Base-by-base conservation (phyloP, 192 early-diverging fungal genomes). In the Jimgerdemannia lactiflua region DNA sequence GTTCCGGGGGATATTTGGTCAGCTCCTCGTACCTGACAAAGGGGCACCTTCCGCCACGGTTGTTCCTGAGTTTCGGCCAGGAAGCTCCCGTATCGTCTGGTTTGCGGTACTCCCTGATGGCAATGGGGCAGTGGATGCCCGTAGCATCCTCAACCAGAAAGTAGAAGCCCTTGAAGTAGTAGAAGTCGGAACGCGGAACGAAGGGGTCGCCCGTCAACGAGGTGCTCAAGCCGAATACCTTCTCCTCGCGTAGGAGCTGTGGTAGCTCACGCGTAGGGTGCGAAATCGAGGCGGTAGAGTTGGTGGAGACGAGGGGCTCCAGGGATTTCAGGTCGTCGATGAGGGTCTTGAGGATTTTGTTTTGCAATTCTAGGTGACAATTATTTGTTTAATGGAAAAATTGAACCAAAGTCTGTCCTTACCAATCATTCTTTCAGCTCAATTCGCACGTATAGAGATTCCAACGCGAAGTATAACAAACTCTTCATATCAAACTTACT, bases 151-250 rank as follows among this genome's bases (percentile, higher is more conserved):
- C 78, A 3, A 75, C 69, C 1, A 67, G 8, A 20, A 41, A 18
- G n/a, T 75, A 79, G n/a, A 63, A 63, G n/a, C 68, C 78, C 10
- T 64, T 44, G 14, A 75, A 79, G 4, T 69, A 43, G 3, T 75
- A 70, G 67, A 66, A 79, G n/a, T 75, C 63, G 4, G 78, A 70
- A 11, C 72, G 78, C 17, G 39, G n/a, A 18, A 20, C 68, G 4
- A 29, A 29, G 29, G 42, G 39, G 39, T 69, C 39, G 17, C 72
- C 72, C 29, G 39, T 29, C 2, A 39, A 41, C 8, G 65, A 43
- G 0, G 76, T 77, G 17, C 43, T 73, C 7, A 78, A 19, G 4
- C 78, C 78, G 65, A 66, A 74, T 7, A 64, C 64, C 18, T 79
- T 73, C 20, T 79, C 78, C 70, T 73, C 72, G 41, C 68, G 69